Conservation (phyloP, 352 stramenopile genomes). For the Phytopythium montanum region DNA sequence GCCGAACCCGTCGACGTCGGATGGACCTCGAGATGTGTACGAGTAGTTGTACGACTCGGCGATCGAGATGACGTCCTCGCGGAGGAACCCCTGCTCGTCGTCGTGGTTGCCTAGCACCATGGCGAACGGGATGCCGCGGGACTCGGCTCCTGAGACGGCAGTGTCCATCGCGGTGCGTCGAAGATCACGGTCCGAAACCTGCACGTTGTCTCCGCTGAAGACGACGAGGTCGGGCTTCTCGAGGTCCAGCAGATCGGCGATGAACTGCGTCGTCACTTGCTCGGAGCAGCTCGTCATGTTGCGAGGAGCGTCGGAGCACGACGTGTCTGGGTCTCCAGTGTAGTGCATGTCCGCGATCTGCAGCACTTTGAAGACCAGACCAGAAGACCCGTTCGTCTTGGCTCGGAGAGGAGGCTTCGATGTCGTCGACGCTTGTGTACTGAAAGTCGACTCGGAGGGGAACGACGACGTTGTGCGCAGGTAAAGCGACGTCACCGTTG, state of each 20-base stretch:
- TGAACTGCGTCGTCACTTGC: slow-evolving; percentile 34
- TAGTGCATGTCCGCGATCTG: slow-evolving; percentile 45
- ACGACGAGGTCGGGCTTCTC: slow-evolving; percentile 54
- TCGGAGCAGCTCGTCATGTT: slow-evolving; percentile 34
- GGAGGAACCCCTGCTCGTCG: slow-evolving; percentile 32
- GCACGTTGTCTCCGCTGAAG: slow-evolving; percentile 56
- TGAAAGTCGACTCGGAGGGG: not conserved
- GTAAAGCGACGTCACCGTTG: not conserved
- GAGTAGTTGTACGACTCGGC: slow-evolving; percentile 32
- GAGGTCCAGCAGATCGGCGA: slow-evolving; percentile 42
- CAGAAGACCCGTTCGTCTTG: not conserved
- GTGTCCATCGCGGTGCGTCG: slow-evolving; percentile 24
- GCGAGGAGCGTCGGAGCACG: slow-evolving; percentile 4
- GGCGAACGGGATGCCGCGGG: slow-evolving; percentile 41
- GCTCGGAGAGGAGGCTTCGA: not conserved
- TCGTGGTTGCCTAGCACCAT: slow-evolving; percentile 69
- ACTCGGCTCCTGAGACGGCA: slow-evolving; percentile 26
- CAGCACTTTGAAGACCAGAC: slow-evolving; percentile 40
- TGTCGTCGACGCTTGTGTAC: not conserved
- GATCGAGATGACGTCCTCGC: slow-evolving; percentile 32
- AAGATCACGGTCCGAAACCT: slow-evolving; percentile 1
- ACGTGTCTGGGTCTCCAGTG: slow-evolving; percentile 14
- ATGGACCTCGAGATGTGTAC: slow-evolving; percentile 37
- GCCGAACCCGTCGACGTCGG: slow-evolving; percentile 30
- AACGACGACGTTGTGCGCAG: not conserved